These are phyloP conservation scores for Leccinum laetum DNA, from an alignment of 1,284 basidiomycete genomes.

Conservation along the genomic window DNA sequence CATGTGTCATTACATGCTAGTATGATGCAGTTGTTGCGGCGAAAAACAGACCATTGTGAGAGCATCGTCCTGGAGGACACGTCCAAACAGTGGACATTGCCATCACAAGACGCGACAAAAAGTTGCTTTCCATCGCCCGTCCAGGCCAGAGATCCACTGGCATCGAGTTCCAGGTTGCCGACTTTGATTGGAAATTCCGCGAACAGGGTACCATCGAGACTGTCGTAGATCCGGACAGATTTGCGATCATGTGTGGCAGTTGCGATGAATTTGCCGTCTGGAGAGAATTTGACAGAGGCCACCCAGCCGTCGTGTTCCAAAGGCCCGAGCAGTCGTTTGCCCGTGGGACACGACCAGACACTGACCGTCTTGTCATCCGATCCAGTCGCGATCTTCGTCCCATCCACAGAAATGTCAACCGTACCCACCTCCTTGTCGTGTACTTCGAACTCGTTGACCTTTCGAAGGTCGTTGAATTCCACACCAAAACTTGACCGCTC, in stretches of 20 bases:
- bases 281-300: neutral
- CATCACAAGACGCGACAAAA: fast-evolving
- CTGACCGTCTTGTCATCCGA: neutral
- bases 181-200: neutral
- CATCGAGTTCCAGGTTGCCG: too few relatives aligned
- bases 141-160: neutral
- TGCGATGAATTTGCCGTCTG: neutral
- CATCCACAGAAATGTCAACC: too few relatives aligned
- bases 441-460: too few relatives aligned
- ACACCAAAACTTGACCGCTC: too few relatives aligned
- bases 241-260: neutral
- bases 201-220: neutral
- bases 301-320: neutral
- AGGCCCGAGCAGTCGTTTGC: neutral
- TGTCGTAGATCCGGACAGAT: neutral
- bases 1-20: neutral
- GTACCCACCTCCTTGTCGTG: too few relatives aligned
- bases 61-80: neutral
- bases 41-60: neutral
- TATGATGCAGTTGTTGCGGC: neutral
- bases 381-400: neutral
- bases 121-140: neutral
- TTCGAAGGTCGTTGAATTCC: too few relatives aligned
- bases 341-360: neutral
- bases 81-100: neutral